phyloP scores from a whole-genome alignment of 2,329 filamentous ascomycete species.

The Sphaerostilbella broomeana region DNA sequence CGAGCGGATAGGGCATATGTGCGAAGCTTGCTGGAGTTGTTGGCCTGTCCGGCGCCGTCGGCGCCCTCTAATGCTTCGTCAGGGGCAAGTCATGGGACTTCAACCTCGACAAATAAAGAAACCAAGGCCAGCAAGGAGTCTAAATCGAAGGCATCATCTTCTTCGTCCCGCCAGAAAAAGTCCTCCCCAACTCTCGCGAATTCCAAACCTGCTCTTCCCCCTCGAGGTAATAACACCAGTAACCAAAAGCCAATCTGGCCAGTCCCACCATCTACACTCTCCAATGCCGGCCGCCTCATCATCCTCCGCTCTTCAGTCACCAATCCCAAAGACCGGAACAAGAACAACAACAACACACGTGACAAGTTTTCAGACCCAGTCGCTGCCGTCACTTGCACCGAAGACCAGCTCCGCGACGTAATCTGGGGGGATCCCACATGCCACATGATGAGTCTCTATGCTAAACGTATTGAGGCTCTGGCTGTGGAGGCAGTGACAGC shows the following conservation, averaged over 20 bases:
- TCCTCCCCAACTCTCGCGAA: too few relatives aligned
- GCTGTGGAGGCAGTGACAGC: constrained; percentile 50
- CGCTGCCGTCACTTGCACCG: constrained; percentile 60
- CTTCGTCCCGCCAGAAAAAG: too few relatives aligned
- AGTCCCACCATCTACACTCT: constrained; percentile 59
- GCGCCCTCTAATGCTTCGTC: too few relatives aligned
- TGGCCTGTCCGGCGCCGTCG: constrained; percentile 47
- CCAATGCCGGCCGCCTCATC: constrained; percentile 63
- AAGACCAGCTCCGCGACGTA: constrained; percentile 61
- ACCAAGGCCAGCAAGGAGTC: too few relatives aligned
- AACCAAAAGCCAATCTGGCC: constrained; percentile 50
- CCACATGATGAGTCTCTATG: constrained; percentile 76
- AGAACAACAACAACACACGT: too few relatives aligned
- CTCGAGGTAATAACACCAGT: too few relatives aligned
- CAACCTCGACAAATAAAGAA: constrained; percentile 11
- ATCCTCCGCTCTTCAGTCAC: constrained; percentile 42
- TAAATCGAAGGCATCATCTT: too few relatives aligned
- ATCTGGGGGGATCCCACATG: constrained; percentile 78
- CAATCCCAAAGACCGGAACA: constrained; percentile 42
- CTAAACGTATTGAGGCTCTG: constrained; percentile 61
- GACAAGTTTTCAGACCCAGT: constrained; percentile 53
- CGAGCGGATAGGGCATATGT: constrained; percentile 73
- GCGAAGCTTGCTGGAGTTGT: constrained; percentile 63
- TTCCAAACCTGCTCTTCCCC: too few relatives aligned
- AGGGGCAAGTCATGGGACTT: too few relatives aligned